phyloP scores from a whole-genome alignment of 2,329 filamentous ascomycete species.

The Sclerotinia borealis region DNA sequence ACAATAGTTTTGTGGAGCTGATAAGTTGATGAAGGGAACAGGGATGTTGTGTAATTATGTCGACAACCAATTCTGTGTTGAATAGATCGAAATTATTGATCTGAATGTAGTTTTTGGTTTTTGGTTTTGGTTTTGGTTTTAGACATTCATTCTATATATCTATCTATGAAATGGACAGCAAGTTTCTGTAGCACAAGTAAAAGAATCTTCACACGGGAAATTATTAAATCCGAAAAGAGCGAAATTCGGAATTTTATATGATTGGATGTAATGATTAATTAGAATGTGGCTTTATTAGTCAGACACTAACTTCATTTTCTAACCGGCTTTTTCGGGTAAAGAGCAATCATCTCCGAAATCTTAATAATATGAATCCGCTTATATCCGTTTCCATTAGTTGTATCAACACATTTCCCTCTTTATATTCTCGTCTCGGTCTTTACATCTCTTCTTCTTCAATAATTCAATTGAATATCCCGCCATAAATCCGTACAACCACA shows the following conservation, averaged over 20 bases:
- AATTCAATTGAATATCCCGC: not conserved
- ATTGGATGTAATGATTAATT: too few relatives aligned
- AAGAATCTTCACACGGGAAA: not conserved
- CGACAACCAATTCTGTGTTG: too few relatives aligned
- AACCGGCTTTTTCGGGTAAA: not conserved
- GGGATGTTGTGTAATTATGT: too few relatives aligned
- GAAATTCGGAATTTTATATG: not conserved
- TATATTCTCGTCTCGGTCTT: constrained; percentile 2
- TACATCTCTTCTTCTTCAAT: not conserved
- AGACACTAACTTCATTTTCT: not conserved
- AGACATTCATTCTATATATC: too few relatives aligned
- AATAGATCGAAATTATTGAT: too few relatives aligned
- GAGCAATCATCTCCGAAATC: not conserved
- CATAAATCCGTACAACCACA: not conserved
- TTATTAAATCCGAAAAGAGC: not conserved
- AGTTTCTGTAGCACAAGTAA: too few relatives aligned
- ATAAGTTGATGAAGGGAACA: too few relatives aligned
- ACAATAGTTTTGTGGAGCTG: not conserved
- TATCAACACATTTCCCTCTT: not conserved
- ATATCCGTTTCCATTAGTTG: not conserved
- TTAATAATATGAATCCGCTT: not conserved
- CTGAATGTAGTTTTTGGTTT: too few relatives aligned
- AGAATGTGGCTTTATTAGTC: too few relatives aligned
- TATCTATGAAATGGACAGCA: too few relatives aligned
- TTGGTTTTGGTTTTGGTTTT: too few relatives aligned